These are phyloP conservation scores for Porphyra umbilicalis DNA, from an alignment of 31 red algal genomes.

Conservation along the genomic window DNA sequence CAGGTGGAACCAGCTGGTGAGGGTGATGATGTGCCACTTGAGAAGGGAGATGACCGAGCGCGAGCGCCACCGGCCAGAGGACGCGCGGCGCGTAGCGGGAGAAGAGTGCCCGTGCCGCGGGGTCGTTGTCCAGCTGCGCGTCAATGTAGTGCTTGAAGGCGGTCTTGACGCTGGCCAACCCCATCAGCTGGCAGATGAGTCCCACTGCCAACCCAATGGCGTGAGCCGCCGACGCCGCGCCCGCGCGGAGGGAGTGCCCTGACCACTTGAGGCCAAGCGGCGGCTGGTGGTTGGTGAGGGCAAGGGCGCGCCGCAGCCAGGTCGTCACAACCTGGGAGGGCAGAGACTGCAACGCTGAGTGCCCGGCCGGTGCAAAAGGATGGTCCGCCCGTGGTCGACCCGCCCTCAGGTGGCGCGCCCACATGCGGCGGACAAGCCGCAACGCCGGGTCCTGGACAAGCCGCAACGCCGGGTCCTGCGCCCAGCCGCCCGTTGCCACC, in stretches of 20 bases:
- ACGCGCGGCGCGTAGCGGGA: no score
- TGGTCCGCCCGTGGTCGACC: background rate
- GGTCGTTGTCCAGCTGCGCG: no score
- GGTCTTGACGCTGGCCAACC: background rate
- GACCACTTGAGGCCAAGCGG: no score
- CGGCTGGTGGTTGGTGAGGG: background rate
- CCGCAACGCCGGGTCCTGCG: background rate
- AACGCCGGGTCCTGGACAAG: background rate
- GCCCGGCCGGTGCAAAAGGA: background rate
- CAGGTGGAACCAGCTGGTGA: background rate
- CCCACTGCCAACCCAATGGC: background rate
- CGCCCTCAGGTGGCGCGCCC: background rate
- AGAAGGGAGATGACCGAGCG: no score
- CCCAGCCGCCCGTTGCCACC: background rate
- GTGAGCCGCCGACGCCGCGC: background rate
- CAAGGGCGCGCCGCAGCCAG: background rate
- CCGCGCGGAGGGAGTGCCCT: background rate
- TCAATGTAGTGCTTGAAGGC: background rate
- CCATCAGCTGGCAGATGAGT: background rate
- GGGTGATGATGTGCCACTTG: no score
- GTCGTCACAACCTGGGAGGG: background rate
- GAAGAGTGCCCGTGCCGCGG: no score
- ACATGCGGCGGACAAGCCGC: background rate
- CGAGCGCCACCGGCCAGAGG: no score
- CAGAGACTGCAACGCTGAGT: background rate